A percentile compares a stretch with the other conserved stretches of the same genome.
Conservation (phyloP, 345 rosid species). For the Populus simonii region DNA sequence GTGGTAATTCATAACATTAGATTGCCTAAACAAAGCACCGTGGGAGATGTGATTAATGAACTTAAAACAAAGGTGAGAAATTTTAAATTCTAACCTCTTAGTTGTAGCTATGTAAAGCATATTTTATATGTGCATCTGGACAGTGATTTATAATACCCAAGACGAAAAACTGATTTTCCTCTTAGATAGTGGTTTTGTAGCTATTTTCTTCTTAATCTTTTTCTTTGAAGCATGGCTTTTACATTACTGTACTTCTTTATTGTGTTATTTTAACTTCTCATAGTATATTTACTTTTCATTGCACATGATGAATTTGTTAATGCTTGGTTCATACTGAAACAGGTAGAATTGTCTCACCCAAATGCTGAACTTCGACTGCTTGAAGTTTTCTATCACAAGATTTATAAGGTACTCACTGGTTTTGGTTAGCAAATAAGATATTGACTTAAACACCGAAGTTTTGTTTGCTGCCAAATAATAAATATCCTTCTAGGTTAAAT, state of each 20-base stretch:
- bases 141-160: neutral
- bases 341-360: slow-evolving; percentile 92
- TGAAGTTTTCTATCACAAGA: slow-evolving; percentile 91
- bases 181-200: neutral
- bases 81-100: neutral
- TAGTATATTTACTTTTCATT: neutral
- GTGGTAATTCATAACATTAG: slow-evolving; percentile 78
- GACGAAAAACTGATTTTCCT: neutral
- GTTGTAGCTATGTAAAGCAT: neutral
- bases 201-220: neutral
- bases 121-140: neutral
- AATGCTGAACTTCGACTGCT: slow-evolving; percentile 88
- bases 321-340: slow-evolving; percentile 23
- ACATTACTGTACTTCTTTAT: neutral
- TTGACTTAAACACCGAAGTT: neutral
- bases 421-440: neutral
- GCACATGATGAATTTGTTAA: neutral
- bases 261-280: neutral
- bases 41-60: slow-evolving; percentile 86
- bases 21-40: slow-evolving; percentile 89
- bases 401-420: slow-evolving; percentile 62
- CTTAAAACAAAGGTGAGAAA: slow-evolving; percentile 70
- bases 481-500: neutral
- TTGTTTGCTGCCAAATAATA: neutral
- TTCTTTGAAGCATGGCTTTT: neutral